Evolutionary conservation across 805 yeast genomes (phyloP).

Genomic region (Starmerella ratchasimensis): DNA sequence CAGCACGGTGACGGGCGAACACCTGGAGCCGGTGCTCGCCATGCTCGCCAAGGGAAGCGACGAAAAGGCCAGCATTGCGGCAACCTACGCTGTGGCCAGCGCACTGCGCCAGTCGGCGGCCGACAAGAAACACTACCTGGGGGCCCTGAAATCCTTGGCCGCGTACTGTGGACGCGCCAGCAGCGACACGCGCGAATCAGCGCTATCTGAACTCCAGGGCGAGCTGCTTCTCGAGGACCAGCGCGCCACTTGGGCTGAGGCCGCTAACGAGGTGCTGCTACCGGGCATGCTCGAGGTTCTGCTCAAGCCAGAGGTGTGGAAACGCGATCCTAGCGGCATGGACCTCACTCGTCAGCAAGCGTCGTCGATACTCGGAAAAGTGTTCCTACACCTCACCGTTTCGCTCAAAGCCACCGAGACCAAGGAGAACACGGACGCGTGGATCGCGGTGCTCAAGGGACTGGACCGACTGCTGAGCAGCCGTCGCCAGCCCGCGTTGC

Average conservation of each 20-base stretch:
- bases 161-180: constrained; percentile 4
- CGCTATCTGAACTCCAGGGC: constrained; percentile 33
- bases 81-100: neutral
- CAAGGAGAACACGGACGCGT: constrained; percentile 23
- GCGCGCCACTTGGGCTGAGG: constrained; percentile 23
- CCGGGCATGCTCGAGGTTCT: constrained; percentile 52
- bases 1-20: neutral
- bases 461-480: constrained; percentile 30
- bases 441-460: constrained; percentile 28
- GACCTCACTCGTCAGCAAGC: constrained; percentile 53
- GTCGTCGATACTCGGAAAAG: constrained; percentile 52
- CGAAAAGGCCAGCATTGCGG: neutral
- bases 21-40: neutral
- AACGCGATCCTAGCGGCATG: constrained; percentile 52
- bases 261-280: constrained; percentile 62
- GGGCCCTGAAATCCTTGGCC: constrained; percentile 7
- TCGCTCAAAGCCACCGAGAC: constrained; percentile 25
- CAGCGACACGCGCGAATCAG: constrained; percentile 16
- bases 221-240: constrained; percentile 33
- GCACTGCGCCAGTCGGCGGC: neutral
- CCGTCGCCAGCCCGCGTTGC: constrained; percentile 28
- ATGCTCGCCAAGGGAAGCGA: neutral
- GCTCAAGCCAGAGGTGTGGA: constrained; percentile 47
- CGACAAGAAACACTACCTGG: constrained; percentile 2
- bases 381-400: constrained; percentile 35